Percentiles rank a stretch among this genome's conserved stretches.
These are phyloP conservation scores for Parascedosporium putredinis DNA, from an alignment of 2,329 filamentous ascomycete genomes.

Conservation along the genomic window DNA sequence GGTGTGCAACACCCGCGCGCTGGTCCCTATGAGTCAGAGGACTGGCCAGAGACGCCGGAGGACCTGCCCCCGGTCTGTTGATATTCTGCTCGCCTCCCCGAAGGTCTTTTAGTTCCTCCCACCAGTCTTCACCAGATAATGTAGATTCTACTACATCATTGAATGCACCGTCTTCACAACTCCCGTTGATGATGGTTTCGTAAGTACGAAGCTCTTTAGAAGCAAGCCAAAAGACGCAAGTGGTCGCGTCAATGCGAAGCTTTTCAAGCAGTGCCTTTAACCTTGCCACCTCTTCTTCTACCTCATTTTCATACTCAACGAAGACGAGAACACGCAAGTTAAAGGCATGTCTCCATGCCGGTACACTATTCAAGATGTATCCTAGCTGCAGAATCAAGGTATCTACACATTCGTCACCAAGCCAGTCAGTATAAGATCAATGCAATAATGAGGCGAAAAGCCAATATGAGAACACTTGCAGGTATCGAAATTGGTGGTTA, in stretches of 20 bases:
- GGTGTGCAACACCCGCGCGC: conserved; percentile 16
- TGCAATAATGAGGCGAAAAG: background rate
- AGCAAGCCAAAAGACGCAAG: conserved; percentile 73
- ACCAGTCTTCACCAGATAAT: conserved; percentile 68
- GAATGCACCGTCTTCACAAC: conserved; percentile 35
- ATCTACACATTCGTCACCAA: conserved; percentile 27
- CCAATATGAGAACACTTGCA: conserved; percentile 41
- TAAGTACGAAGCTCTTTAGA: conserved; percentile 63
- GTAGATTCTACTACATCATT: conserved; percentile 53
- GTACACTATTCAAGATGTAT: conserved; percentile 73
- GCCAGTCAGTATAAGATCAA: background rate
- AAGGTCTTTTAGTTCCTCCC: conserved; percentile 59
- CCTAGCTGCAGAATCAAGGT: conserved; percentile 79
- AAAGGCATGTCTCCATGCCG: conserved; percentile 67
- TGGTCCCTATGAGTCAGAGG: conserved; percentile 33
- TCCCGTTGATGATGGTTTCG: conserved; percentile 68
- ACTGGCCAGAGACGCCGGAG: too few species aligned
- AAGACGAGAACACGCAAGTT: conserved; percentile 71
- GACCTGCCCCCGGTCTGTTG: too few species aligned
- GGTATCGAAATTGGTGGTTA: conserved; percentile 87
- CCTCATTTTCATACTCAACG: conserved; percentile 78
- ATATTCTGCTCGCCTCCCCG: conserved; percentile 32
- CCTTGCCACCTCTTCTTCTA: conserved; percentile 64
- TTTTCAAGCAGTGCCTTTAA: conserved; percentile 69
- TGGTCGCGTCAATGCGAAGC: conserved; percentile 67